Conservation (phyloP, 2,329 filamentous ascomycete species). For the Aspergillus glaucus region DNA sequence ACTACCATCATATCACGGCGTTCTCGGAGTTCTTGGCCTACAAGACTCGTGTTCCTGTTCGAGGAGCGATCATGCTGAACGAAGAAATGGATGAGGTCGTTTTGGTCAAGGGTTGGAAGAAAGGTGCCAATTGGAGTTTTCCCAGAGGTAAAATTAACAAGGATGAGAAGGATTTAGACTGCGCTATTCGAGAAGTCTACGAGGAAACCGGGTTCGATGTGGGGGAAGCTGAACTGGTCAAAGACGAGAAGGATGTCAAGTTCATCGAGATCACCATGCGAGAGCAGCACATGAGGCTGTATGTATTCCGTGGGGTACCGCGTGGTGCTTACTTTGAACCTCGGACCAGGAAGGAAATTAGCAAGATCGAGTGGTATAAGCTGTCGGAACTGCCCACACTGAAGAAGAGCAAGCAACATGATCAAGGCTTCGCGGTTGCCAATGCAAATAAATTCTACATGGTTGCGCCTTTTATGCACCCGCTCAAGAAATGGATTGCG, state of each 20-base stretch:
- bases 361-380: conserved; percentile 92
- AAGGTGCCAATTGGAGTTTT: conserved; percentile 92
- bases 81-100: conserved; percentile 89
- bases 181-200: conserved; percentile 87
- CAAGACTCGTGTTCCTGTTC: conserved; percentile 88
- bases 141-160: conserved; percentile 97
- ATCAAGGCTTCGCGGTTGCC: conserved; percentile 49
- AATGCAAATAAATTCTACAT: conserved; percentile 93
- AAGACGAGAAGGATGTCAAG: conserved; percentile 65
- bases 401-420: conserved; percentile 64
- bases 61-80: conserved; percentile 89
- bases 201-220: conserved; percentile 94
- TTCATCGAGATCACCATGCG: conserved; percentile 84
- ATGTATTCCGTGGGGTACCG: conserved; percentile 82
- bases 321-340: conserved; percentile 85
- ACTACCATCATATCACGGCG: conserved; percentile 69
- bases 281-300: conserved; percentile 87
- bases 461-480: conserved; percentile 86
- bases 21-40: conserved; percentile 91
- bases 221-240: conserved; percentile 66
- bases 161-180: conserved; percentile 88
- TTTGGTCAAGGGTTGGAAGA: conserved; percentile 97
- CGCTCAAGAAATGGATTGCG: conserved; percentile 84
- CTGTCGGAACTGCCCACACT: conserved; percentile 80
- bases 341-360: conserved; percentile 91